Conservation (phyloP, 345 rosid genomes). For the Schrenkiella parvula region DNA sequence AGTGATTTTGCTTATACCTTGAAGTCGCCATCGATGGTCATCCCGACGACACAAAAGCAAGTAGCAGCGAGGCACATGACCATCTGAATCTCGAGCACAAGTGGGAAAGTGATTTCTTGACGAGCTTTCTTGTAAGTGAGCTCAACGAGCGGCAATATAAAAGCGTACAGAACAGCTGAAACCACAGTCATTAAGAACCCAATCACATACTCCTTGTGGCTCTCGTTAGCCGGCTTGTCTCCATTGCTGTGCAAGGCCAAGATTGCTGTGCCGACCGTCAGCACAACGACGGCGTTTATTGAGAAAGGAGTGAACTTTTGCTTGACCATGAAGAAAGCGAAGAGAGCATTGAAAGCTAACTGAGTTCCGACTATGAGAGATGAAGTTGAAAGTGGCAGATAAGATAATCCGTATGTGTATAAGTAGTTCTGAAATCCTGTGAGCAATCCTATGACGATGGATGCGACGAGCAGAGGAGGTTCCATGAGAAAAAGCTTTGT, state of each 20-base stretch:
- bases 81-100: slow-evolving; percentile 69
- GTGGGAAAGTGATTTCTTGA: slow-evolving; percentile 49
- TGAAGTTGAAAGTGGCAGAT: slow-evolving; percentile 72
- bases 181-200: slow-evolving; percentile 59
- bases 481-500: slow-evolving; percentile 34
- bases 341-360: slow-evolving; percentile 63
- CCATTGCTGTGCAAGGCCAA: slow-evolving; percentile 44
- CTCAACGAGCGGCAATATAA: slow-evolving; percentile 65
- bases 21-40: slow-evolving; percentile 56
- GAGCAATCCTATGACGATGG: slow-evolving; percentile 49
- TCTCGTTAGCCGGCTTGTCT: slow-evolving; percentile 50
- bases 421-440: slow-evolving; percentile 63
- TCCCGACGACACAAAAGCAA: slow-evolving; percentile 50
- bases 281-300: slow-evolving; percentile 50
- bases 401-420: slow-evolving; percentile 60
- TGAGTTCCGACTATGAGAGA: slow-evolving; percentile 56
- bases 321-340: slow-evolving; percentile 68
- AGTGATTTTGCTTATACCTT: slow-evolving; percentile 35
- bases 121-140: slow-evolving; percentile 51
- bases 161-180: slow-evolving; percentile 55
- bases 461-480: slow-evolving; percentile 36
- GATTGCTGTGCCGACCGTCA: slow-evolving; percentile 50
- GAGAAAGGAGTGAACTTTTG: slow-evolving; percentile 60
- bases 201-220: slow-evolving; percentile 34
- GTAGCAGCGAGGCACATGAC: slow-evolving; percentile 58